Percentiles rank a stretch among this genome's conserved stretches.
Evolutionary conservation across 148 eudicot genomes (phyloP).

Genomic region (Amaranthus palmeri): DNA sequence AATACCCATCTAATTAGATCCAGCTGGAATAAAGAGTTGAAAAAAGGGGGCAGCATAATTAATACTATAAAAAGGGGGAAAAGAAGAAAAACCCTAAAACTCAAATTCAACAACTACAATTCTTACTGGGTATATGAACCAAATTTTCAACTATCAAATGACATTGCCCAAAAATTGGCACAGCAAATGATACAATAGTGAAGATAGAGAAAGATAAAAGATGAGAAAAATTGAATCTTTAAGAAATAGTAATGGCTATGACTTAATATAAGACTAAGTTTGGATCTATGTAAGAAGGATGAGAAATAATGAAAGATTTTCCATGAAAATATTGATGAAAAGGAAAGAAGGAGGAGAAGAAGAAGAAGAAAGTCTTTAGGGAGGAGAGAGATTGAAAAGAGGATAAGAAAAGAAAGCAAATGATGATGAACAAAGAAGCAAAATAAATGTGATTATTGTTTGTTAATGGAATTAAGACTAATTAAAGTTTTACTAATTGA

Average conservation of each 20-base stretch:
- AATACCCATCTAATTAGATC: constrained; percentile 23
- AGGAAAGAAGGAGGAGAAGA: neutral
- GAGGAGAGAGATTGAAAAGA: neutral
- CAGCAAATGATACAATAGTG: constrained; percentile 4
- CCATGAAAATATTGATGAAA: constrained; percentile 15
- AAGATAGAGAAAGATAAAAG: neutral
- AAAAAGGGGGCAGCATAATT: constrained; percentile 7
- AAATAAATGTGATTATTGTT: constrained; percentile 18
- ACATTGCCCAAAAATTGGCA: constrained; percentile 23
- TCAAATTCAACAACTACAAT: constrained; percentile 16
- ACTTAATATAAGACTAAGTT: neutral
- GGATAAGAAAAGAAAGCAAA: neutral
- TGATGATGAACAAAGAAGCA: neutral
- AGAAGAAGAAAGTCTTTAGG: neutral
- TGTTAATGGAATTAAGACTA: constrained; percentile 10
- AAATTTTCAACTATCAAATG: constrained; percentile 5
- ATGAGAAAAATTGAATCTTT: constrained; percentile 20
- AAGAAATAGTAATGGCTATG: neutral
- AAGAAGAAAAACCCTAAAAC: constrained; percentile 20
- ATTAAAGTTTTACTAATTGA: neutral
- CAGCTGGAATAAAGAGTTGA: constrained; percentile 10
- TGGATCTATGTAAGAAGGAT: constrained; percentile 8
- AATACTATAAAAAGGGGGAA: neutral
- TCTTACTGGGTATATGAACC: neutral
- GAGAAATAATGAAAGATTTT: constrained; percentile 1